Percentiles rank a stretch among this genome's conserved stretches.
These are phyloP conservation scores for Salix dunnii DNA, from an alignment of 345 rosid species.

Conservation along the genomic window DNA sequence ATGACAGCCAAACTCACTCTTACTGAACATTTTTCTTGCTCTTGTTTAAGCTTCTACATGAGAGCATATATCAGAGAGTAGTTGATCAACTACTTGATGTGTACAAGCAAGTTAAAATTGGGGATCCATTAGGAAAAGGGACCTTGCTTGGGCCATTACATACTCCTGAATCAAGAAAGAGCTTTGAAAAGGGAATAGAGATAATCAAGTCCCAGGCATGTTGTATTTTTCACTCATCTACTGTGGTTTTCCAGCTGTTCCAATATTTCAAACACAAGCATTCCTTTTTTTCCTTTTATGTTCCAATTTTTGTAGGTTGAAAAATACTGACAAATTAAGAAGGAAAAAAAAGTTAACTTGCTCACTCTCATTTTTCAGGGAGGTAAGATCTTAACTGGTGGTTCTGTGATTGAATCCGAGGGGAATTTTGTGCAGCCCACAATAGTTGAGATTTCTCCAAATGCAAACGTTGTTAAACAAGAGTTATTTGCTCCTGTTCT, in stretches of 20 bases:
- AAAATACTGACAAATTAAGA: not conserved
- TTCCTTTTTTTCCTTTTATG: not conserved
- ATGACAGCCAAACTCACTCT: not conserved
- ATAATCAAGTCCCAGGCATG: slow-evolving; percentile 79
- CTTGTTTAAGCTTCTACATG: slow-evolving; percentile 72
- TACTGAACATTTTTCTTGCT: slow-evolving; percentile 18
- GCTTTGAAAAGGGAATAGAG: slow-evolving; percentile 78
- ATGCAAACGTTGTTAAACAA: slow-evolving; percentile 70
- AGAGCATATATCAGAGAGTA: slow-evolving; percentile 62
- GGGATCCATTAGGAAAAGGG: slow-evolving; percentile 83
- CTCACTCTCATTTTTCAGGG: slow-evolving; percentile 49
- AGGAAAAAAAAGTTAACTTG: not conserved
- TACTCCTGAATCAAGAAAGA: slow-evolving; percentile 67
- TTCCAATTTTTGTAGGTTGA: not conserved
- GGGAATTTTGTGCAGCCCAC: slow-evolving; percentile 98
- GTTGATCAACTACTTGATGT: slow-evolving; percentile 67
- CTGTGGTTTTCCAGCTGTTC: not conserved
- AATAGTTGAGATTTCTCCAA: slow-evolving; percentile 75
- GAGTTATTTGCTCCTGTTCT: slow-evolving; percentile 94
- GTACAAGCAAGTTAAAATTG: slow-evolving; percentile 89
- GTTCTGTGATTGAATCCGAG: slow-evolving; percentile 56
- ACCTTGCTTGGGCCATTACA: slow-evolving; percentile 85
- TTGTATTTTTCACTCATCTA: slow-evolving; percentile 15
- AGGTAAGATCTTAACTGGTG: slow-evolving; percentile 81
- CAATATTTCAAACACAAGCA: not conserved